Base-by-base conservation (phyloP, 371 early-diverging fungal species). In the Mucor racemosus region DNA sequence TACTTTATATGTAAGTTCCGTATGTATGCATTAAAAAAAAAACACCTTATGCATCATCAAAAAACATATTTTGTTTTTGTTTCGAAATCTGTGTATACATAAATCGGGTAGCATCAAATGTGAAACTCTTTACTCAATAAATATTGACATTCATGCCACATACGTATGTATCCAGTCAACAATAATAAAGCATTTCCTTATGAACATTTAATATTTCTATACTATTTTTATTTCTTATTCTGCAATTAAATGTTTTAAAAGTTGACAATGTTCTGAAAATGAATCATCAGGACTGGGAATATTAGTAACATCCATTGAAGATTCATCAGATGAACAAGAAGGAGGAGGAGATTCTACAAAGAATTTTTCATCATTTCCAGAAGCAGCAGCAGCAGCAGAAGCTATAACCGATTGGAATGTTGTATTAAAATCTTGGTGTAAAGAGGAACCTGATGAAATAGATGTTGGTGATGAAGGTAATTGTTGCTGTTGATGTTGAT, bases 221-320 rank as follows among this genome's bases (percentile, higher is more conserved):
- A 26, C 26, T 26, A 3, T 26, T 26, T 26, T 26, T 26, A 26
- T 26, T 26, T 26, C 11, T 38, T 38, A 38, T 38, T 38, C 38
- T 53, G 17, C 53, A 53, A 53, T 53, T 14, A 53, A 31, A 21
- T 53, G 53, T 26, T 53, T 53, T n/a, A 56, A 36, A 7, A 56
- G 36, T 15, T 36, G 34, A 19, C 57, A 56, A 17, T 56, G 57
- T n/a, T 56, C 57, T 14, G 48, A 60, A 31, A 55, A 38, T 11
- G 53, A 53, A 31, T 21, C 53, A 31, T 21, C 53, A 53, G 53
- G 53, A 11, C 53, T 53, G 11, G 53, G 53, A 53, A 53, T 53
- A 31, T 53, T 53, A 26, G 7, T 26, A 53, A 53, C 31, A 31
- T 53, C 53, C 53, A 53, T 31, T 6, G 31, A 53, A 9, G 38